These are phyloP conservation scores for Calonectria pseudoreteaudii DNA, from an alignment of 2,329 filamentous ascomycete genomes.

Conservation along the genomic window DNA sequence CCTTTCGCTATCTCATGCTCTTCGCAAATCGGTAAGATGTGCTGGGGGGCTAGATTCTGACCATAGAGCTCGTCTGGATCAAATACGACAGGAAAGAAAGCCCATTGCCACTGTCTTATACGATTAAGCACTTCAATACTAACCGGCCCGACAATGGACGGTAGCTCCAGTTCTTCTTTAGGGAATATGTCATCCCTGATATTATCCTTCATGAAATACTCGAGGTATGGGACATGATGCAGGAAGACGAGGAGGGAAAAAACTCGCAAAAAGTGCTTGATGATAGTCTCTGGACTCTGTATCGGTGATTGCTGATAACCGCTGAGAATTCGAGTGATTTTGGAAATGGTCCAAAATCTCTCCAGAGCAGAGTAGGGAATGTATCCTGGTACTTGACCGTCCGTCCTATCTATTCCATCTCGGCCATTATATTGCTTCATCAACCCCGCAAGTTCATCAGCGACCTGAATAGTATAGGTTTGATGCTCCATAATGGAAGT, in stretches of 20 bases:
- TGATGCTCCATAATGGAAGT: neutral
- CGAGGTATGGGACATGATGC: neutral
- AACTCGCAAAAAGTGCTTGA: neutral
- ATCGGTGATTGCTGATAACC: neutral
- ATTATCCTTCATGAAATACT: neutral
- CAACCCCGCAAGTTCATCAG: neutral
- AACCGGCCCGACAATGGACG: neutral
- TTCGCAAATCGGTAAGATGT: neutral
- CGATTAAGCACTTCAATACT: neutral
- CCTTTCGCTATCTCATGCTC: neutral
- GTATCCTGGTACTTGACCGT: neutral
- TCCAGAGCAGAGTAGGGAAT: neutral
- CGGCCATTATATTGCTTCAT: neutral
- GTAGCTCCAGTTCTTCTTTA: neutral
- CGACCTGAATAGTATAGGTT: neutral
- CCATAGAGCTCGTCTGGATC: neutral
- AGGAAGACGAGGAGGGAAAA: neutral
- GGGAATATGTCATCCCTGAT: neutral
- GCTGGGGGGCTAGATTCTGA: neutral
- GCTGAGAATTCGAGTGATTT: neutral
- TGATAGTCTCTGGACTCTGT: neutral
- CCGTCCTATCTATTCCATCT: neutral
- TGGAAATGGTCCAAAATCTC: neutral
- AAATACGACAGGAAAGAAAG: neutral
- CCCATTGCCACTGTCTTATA: neutral